Base-by-base conservation (phyloP, 1,139 yeast genomes). In the Candida buenavistaensis region DNA sequence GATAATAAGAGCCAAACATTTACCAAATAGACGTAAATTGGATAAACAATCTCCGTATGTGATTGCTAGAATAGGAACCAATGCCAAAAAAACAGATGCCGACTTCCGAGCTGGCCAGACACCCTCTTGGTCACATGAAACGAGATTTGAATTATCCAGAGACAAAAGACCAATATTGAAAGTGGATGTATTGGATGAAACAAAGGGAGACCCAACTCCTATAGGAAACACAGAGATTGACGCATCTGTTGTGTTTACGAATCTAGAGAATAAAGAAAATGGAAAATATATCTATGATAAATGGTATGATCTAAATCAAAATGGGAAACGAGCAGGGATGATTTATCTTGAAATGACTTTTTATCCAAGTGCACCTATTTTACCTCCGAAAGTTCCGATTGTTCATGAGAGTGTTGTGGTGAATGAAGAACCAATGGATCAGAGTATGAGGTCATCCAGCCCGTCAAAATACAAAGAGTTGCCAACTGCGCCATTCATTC, bases 21-120 rank as follows among this genome's bases (percentile, higher is more conserved):
- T 89, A 29, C 94, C 95, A 11, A 90, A 89, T 57, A 64, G 90
- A 41, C 68, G 92, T 28, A 85, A 82, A 39, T 64, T 88, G 24
- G 96, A 92, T 47, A 89, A 89, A 51, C 97, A 89, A 58, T 82
- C 87, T 43, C 97, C 96, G 1, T 88, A 85, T 59, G 83, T 87
- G 33, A 78, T 90, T 9, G 72, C 86, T 11, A 65, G 97, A 39
- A 69, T 89, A 3, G 95, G 90, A n/a, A 84, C 86, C 37, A 75
- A 75, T 41, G 92, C 94, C 14, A 76, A 82, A 46, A 77, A 84
- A 46, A 86, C 96, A 0, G 80, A 79, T 17, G 68, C 86, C 0
- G 78, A 83, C 40, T 75, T 76, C 44, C 63, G 97, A 46, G 97
- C 95, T 1, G 97, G 97, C 1, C 97, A 89, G 55, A 83, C 87